Evolutionary conservation across 805 yeast species (phyloP).

Genomic region (Ogataea henricii): DNA sequence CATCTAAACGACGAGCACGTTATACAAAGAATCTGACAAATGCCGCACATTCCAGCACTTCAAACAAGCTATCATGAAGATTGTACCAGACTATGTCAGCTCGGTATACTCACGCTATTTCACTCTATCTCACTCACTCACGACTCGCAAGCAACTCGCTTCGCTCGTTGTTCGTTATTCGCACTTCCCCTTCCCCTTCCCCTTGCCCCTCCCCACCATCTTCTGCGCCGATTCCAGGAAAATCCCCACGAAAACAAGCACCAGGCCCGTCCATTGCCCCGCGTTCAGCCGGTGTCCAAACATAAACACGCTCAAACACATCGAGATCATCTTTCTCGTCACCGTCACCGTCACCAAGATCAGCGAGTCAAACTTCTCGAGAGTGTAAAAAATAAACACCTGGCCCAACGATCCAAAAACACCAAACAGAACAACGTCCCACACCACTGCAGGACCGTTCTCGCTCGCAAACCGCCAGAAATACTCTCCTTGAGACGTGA

Average conservation of each 20-base stretch:
- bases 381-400: conserved; percentile 83
- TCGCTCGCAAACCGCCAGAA: conserved; percentile 47
- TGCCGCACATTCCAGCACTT: too few species aligned
- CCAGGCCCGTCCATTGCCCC: conserved; percentile 79
- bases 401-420: conserved; percentile 90
- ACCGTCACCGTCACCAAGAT: conserved; percentile 91
- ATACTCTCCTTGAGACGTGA: conserved; percentile 52
- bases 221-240: conserved; percentile 72
- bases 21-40: too few species aligned
- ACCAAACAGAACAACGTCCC: conserved; percentile 67
- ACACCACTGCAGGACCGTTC: conserved; percentile 54
- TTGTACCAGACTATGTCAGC: too few species aligned
- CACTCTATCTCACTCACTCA: too few species aligned
- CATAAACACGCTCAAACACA: conserved; percentile 83
- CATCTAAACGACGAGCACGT: too few species aligned
- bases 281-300: conserved; percentile 73
- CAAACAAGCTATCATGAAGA: too few species aligned
- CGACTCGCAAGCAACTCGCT: too few species aligned
- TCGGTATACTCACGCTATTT: too few species aligned
- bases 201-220: conserved; percentile 14
- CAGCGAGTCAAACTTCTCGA: conserved; percentile 83
- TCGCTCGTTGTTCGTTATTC: conserved; percentile 3
- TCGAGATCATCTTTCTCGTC: conserved; percentile 93
- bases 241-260: conserved; percentile 82
- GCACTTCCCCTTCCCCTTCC: conserved; percentile 11